Percentiles rank a stretch among this genome's conserved stretches.
Evolutionary conservation across 176 grass and related monocot genomes (phyloP).

Genomic region (Puya raimondii): DNA sequence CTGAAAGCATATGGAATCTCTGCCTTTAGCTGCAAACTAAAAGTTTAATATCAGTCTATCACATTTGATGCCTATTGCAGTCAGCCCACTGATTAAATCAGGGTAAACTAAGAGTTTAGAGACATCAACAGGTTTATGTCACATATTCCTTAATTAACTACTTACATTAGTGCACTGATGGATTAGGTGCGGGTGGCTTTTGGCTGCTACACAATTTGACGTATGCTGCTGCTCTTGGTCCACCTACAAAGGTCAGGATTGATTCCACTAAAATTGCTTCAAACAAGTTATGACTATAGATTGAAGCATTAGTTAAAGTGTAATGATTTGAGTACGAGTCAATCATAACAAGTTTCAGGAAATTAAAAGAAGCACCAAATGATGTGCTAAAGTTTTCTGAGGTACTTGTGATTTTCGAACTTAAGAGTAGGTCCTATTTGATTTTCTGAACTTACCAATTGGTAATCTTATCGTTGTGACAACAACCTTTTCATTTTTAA

Average conservation of each 20-base stretch:
- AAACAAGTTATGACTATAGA: background rate
- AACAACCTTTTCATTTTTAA: background rate
- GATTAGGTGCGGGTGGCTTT: background rate
- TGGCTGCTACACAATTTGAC: background rate
- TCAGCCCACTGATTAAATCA: background rate
- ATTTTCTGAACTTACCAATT: background rate
- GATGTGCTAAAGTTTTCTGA: no score
- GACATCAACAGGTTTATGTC: no score
- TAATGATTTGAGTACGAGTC: no score
- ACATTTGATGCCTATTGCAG: background rate
- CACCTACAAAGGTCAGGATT: background rate
- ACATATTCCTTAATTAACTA: no score
- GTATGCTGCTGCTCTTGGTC: background rate
- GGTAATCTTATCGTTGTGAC: background rate
- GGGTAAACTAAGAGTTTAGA: background rate
- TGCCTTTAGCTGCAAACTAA: constrained; percentile 12
- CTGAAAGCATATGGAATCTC: constrained; percentile 7
- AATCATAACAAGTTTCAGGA: no score
- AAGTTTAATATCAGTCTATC: background rate
- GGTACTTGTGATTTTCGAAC: no score
- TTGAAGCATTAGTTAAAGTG: background rate
- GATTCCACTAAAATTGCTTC: background rate
- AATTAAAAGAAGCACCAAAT: no score
- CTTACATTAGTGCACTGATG: no score
- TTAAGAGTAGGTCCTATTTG: background rate